Percentiles rank a stretch among this genome's conserved stretches.
Evolutionary conservation across 1,284 basidiomycete species (phyloP).

Genomic region (Vanrija sp.): DNA sequence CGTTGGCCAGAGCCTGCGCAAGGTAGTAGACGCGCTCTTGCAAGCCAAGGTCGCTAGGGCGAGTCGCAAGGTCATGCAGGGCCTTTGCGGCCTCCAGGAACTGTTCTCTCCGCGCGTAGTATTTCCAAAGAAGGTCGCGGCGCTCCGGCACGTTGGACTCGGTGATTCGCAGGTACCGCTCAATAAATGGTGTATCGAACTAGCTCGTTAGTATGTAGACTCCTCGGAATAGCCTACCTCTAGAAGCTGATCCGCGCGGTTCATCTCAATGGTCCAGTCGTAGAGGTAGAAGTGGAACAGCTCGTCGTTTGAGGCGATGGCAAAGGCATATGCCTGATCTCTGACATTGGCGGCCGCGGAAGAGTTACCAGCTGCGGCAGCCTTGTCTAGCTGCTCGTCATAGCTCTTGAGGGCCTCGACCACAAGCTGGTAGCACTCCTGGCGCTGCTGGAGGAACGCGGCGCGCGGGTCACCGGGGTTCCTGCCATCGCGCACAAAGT

Average conservation of each 20-base stretch:
- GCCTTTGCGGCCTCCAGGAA: slow-evolving; percentile 82
- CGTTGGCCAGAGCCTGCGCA: slow-evolving; percentile 89
- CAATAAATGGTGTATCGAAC: slow-evolving; percentile 55
- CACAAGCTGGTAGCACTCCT: slow-evolving; percentile 75
- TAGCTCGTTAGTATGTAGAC: slow-evolving; percentile 6
- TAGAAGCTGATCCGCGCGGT: slow-evolving; percentile 80
- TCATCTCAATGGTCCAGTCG: slow-evolving; percentile 80
- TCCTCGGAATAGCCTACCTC: slow-evolving; percentile 58
- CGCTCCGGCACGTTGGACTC: slow-evolving; percentile 54
- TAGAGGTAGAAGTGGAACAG: slow-evolving; percentile 94
- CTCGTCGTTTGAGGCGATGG: slow-evolving; percentile 78
- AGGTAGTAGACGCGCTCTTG: slow-evolving; percentile 78
- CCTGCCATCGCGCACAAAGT: slow-evolving; percentile 69
- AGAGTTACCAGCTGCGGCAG: slow-evolving; percentile 5
- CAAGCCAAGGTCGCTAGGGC: slow-evolving; percentile 65
- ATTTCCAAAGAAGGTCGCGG: slow-evolving; percentile 92
- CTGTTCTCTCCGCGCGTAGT: slow-evolving; percentile 86
- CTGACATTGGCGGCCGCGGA: slow-evolving; percentile 14
- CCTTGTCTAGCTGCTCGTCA: slow-evolving; percentile 56
- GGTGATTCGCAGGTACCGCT: slow-evolving; percentile 65
- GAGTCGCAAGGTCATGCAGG: slow-evolving; percentile 78
- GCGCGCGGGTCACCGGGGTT: slow-evolving; percentile 60
- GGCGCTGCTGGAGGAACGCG: slow-evolving; percentile 60
- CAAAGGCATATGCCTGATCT: slow-evolving; percentile 55
- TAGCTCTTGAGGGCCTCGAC: slow-evolving; percentile 75